phyloP scores from a whole-genome alignment of 1,284 basidiomycete species.

The Trichosporon sp. region DNA sequence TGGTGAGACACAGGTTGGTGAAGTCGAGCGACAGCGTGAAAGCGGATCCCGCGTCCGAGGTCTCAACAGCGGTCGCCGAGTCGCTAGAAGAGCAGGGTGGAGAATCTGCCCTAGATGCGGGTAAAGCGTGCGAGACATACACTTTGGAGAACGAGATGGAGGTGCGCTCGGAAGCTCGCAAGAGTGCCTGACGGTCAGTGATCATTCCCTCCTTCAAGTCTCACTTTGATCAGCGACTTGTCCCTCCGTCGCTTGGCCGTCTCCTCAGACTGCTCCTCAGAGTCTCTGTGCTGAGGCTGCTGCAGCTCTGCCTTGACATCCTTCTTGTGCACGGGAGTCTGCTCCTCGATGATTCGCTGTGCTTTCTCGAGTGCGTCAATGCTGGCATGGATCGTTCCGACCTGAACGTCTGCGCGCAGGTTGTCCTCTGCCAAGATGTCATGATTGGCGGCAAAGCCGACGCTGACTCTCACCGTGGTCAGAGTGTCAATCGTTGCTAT shows the following conservation, averaged over 20 bases:
- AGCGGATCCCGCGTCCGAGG: not conserved
- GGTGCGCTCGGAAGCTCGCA: constrained; percentile 34
- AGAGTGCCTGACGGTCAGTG: constrained; percentile 27
- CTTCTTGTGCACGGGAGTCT: not conserved
- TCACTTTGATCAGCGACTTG: constrained; percentile 12
- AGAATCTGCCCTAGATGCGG: constrained; percentile 13
- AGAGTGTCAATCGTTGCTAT: constrained; percentile 24
- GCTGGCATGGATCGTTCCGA: constrained; percentile 25
- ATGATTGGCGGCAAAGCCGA: constrained; percentile 39
- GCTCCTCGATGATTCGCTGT: constrained; percentile 15
- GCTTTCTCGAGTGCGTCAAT: constrained; percentile 29
- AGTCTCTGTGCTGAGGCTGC: not conserved
- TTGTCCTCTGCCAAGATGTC: constrained; percentile 36
- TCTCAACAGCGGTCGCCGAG: not conserved
- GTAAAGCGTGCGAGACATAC: constrained; percentile 25
- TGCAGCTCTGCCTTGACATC: not conserved
- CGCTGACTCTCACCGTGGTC: constrained; percentile 16
- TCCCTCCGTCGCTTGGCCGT: not conserved
- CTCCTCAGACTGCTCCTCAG: not conserved
- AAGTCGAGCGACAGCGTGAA: constrained; percentile 34
- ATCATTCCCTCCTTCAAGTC: not conserved
- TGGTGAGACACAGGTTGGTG: constrained; percentile 16
- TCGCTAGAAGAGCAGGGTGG: constrained; percentile 12
- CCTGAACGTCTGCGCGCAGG: constrained; percentile 20
- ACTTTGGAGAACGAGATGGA: constrained; percentile 24